Evolutionary conservation across 768 basidiomycete genomes (phyloP), one percentile per base, ranked within the genome.

Genomic region (Phaeotremella fagi): DNA sequence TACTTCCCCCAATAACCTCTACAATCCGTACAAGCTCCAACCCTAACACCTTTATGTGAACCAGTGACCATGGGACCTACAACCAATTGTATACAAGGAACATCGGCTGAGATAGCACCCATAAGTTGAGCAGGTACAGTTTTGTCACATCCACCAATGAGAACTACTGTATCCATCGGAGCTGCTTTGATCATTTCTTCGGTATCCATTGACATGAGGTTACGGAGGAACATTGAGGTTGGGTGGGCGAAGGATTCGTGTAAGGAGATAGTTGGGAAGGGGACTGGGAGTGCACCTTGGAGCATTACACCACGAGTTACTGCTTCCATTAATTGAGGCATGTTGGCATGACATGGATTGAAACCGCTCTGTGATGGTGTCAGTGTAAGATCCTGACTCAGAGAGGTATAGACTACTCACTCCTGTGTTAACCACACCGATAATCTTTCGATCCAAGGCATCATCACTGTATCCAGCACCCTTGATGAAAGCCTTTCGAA

Each of bases 51-150:
- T 23, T 46, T 37, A 28, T 64, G 60, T 6, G 59, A 61, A 3
- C 63, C 63, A 11, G 66, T 64, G 41, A 64, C 60, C 64, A 66
- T 66, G 7, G 64, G 67, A 1, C 67, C 64, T 6, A 54, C 56
- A 14, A 69, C 66, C 12, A 68, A 61, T 46, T 66, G 64, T 11
- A 66, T 61, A 14, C 55, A 55, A 0, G 68, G 68, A 9, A 58
- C 49, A 38, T 67, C 58, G 2, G 68, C 68, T 12, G 63, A 60
- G 9, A 69, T 57, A 22, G 56, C 59, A 1, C 64, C 69, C 69
- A 71, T 71, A 16, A 71, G 60, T 38, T 64, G 60, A 3, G 69
- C 69, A 14, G 69, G 69, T n/a, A 70, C 68, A 20, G 68, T 68
- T 57, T 70, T 63, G 29, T 68, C 66, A 43, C 65, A 62, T n/a